Percentiles rank a stretch among this genome's conserved stretches.
Conservation (phyloP, 768 basidiomycete genomes). For the Bullera alba region DNA sequence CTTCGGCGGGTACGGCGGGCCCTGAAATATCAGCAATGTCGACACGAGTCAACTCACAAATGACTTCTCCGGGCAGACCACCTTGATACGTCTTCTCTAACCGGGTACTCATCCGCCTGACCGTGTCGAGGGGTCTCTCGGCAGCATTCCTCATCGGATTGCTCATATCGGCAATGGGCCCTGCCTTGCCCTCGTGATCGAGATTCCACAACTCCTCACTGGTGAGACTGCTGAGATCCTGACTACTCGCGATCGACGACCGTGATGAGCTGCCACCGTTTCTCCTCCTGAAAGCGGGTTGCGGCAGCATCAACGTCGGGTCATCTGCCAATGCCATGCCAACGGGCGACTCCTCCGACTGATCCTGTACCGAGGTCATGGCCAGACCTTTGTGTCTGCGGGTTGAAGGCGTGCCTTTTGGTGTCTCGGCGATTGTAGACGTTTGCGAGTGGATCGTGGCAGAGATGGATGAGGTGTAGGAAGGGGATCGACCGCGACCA, state of each 20-base stretch:
- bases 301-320: slow-evolving; percentile 23
- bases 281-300: slow-evolving; percentile 26
- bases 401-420: not conserved
- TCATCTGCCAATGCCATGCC: slow-evolving; percentile 13
- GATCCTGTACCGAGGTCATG: slow-evolving; percentile 15
- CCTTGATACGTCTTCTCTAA: slow-evolving; percentile 8
- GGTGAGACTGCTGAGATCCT: slow-evolving; percentile 24
- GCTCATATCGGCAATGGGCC: slow-evolving; percentile 33
- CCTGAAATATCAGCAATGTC: slow-evolving; percentile 14
- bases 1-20: slow-evolving; percentile 26
- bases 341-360: no score
- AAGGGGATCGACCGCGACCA: not conserved
- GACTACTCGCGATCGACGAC: slow-evolving; percentile 17
- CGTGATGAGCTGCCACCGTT: slow-evolving; percentile 21
- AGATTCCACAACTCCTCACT: slow-evolving; percentile 35
- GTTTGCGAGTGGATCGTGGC: not conserved
- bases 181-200: slow-evolving; percentile 2
- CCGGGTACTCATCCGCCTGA: slow-evolving; percentile 30
- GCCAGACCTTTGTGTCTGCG: slow-evolving; percentile 9
- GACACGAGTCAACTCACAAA: slow-evolving; percentile 23
- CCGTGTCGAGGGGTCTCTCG: slow-evolving; percentile 42
- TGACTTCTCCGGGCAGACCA: slow-evolving; percentile 31
- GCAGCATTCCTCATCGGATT: slow-evolving; percentile 36
- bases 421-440: not conserved
- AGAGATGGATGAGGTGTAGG: not conserved